These are phyloP conservation scores for Coprinopsis strossmayeri DNA, from an alignment of 768 basidiomycete species.

Conservation along the genomic window DNA sequence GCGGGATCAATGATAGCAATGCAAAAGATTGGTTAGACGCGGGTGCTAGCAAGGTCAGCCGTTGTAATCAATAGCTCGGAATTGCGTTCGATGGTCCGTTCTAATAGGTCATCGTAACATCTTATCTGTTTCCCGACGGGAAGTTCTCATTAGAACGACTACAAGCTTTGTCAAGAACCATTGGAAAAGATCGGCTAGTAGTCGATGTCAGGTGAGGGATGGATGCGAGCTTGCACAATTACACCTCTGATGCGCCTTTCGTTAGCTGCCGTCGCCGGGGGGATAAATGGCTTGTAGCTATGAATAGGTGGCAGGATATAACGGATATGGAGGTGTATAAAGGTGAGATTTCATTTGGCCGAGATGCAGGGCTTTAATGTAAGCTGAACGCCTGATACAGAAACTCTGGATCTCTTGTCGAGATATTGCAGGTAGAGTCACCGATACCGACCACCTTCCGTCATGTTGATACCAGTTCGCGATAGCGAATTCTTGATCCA, in stretches of 20 bases:
- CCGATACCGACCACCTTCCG: not conserved
- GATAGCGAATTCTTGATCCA: conserved; percentile 88
- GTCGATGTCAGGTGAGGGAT: conserved; percentile 82
- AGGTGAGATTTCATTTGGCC: conserved; percentile 40
- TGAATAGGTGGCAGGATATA: conserved; percentile 98
- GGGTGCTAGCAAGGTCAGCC: conserved; percentile 78
- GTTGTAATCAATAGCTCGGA: not conserved
- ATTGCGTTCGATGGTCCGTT: conserved; percentile 6
- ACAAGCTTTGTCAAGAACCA: conserved; percentile 46
- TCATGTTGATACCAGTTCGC: not conserved
- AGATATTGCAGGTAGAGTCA: conserved; percentile 66
- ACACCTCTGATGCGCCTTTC: not conserved
- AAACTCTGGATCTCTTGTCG: conserved; percentile 69
- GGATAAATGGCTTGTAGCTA: conserved; percentile 86
- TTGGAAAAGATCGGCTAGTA: conserved; percentile 85
- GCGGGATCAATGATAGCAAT: conserved; percentile 81
- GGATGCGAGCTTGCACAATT: not conserved
- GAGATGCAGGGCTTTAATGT: not conserved
- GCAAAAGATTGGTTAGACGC: conserved; percentile 78
- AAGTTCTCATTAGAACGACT: conserved; percentile 75
- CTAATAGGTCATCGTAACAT: conserved; percentile 90
- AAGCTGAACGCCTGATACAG: conserved; percentile 29
- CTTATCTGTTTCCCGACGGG: conserved; percentile 83
- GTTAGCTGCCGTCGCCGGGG: conserved; percentile 74
- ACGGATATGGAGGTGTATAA: conserved; percentile 89